Conservation (phyloP, 768 basidiomycete species). For the Agaricus subrufescens region DNA sequence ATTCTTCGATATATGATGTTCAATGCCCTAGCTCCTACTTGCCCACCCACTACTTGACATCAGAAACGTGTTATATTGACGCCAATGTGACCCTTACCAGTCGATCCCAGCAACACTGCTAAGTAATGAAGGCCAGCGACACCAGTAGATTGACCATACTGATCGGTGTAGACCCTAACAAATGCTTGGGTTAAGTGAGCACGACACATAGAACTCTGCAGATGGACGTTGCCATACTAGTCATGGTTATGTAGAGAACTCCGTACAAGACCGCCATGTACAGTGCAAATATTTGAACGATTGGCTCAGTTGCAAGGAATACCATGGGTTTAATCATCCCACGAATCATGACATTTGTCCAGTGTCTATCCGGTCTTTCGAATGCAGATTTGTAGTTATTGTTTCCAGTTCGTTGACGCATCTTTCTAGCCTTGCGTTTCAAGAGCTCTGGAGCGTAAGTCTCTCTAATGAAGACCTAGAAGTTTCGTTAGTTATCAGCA, state of each 20-base stretch:
- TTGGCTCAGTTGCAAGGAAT: slow-evolving; percentile 52
- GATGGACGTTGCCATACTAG: slow-evolving; percentile 23
- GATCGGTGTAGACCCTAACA: slow-evolving; percentile 43
- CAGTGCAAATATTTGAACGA: slow-evolving; percentile 53
- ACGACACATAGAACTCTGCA: neutral
- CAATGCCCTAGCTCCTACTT: slow-evolving; percentile 36
- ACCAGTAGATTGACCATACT: slow-evolving; percentile 45
- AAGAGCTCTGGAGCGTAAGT: slow-evolving; percentile 49
- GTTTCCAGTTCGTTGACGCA: slow-evolving; percentile 30
- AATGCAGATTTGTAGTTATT: slow-evolving; percentile 35
- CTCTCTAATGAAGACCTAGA: slow-evolving; percentile 25
- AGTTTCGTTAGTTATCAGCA: neutral
- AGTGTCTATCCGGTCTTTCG: slow-evolving; percentile 34
- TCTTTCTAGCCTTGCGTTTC: slow-evolving; percentile 27
- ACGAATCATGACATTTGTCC: slow-evolving; percentile 37
- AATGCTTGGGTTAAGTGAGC: slow-evolving; percentile 32
- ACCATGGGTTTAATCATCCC: slow-evolving; percentile 55
- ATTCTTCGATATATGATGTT: slow-evolving; percentile 43
- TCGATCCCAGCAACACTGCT: slow-evolving; percentile 50
- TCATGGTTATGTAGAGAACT: slow-evolving; percentile 34
- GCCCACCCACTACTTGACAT: slow-evolving; percentile 26
- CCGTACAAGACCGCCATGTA: slow-evolving; percentile 62
- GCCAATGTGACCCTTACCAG: slow-evolving; percentile 20
- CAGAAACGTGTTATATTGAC: neutral
- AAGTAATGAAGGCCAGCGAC: slow-evolving; percentile 61